Base-by-base conservation (phyloP, 495 filamentous ascomycete species). In the Trichoderma erinaceum region DNA sequence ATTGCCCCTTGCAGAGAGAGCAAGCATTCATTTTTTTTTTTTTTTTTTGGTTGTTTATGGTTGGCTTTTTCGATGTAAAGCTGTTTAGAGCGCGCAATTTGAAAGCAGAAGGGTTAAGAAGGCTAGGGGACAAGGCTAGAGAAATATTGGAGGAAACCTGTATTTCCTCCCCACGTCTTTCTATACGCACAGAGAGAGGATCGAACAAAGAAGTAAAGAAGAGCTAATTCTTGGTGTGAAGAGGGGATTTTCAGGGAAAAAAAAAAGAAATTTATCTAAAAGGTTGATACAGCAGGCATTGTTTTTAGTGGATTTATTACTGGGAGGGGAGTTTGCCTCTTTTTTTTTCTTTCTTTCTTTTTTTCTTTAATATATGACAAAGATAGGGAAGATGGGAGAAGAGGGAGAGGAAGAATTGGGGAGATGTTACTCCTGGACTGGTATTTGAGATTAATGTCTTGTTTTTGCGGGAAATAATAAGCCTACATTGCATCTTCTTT, bases 271-370 rank as follows among this genome's bases (percentile, higher is more conserved):
- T 29, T 4, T 21, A 7, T 21, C 3, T 21, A 29, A 61, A 27
- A 18, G 56, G 56, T 32, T 18, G 56, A 61, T 61, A 61, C 25
- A 61, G 56, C 56, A 61, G 56, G 56, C 56, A 61, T 61, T 61
- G 56, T 61, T 61, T 61, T 61, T 21, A 52, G 48, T 52, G n/a
- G 48, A 52, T 13, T 61, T 23, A 18, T 29, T 16, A 11, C 23
- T 61, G 44, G n/a, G 44, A 48, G n/a, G 35, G 32, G 35, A 38
- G 5, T 38, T 38, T 38, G 35, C 35, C 29, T 1, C 29, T 29
- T 38, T 38, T 38, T 38, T 38, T 10, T 38, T n/a, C n/a, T n/a
- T n/a, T n/a, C n/a, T 48, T 48, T 18, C 41, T 6, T 29, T 38
- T 38, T 38, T 38, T 38, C 5, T 38, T 12, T 32, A 29, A 16